Evolutionary conservation across 2,329 filamentous ascomycete species (phyloP).

Genomic region (Mycosphaerelloides madeirae): DNA sequence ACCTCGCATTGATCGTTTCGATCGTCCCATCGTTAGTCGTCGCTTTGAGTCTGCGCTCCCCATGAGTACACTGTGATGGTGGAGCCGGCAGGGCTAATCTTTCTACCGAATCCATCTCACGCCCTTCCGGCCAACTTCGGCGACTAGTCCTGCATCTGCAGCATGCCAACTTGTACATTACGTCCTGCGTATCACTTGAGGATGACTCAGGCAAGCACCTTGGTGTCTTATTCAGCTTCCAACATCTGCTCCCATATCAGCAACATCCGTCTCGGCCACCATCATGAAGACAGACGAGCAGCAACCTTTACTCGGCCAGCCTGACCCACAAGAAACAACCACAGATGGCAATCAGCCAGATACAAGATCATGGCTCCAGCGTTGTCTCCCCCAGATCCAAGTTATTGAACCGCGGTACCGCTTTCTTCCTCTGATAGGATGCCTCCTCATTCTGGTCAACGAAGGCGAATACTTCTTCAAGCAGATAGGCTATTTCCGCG

Average conservation of each 20-base stretch:
- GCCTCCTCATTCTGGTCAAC: conserved; percentile 6
- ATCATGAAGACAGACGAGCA: conserved; percentile 1
- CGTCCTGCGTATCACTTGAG: too few species aligned
- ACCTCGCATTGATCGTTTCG: too few species aligned
- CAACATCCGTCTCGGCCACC: background rate
- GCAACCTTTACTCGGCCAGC: conserved; percentile 1
- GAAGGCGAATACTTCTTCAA: conserved; percentile 11
- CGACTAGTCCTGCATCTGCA: background rate
- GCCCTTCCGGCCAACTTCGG: too few species aligned
- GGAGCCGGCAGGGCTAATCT: too few species aligned
- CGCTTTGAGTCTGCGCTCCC: too few species aligned
- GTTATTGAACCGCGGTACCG: conserved; percentile 6
- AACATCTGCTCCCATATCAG: background rate
- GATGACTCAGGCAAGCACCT: background rate
- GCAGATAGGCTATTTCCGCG: conserved; percentile 8
- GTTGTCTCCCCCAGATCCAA: conserved; percentile 1
- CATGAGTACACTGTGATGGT: too few species aligned
- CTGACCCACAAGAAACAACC: background rate
- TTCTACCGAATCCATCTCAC: too few species aligned
- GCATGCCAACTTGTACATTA: background rate
- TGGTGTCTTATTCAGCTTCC: background rate
- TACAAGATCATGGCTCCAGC: background rate
- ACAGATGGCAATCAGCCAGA: background rate
- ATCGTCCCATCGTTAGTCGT: too few species aligned
- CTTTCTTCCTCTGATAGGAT: conserved; percentile 6